phyloP scores from a whole-genome alignment of 2,329 filamentous ascomycete species.

The Phialocephala sp. region DNA sequence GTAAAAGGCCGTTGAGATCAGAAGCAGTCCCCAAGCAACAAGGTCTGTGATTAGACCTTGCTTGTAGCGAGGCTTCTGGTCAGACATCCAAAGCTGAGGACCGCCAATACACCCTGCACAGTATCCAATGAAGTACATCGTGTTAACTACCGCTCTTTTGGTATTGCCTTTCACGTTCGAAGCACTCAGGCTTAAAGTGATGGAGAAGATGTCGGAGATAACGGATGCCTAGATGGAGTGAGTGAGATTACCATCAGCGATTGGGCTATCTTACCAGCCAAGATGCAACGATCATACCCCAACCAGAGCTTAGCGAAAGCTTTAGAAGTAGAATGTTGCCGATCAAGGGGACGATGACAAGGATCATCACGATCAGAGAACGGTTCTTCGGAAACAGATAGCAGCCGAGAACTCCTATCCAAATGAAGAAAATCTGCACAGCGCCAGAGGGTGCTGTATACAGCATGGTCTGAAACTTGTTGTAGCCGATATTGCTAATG shows the following conservation, averaged over 20 bases:
- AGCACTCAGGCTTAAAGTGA: slow-evolving; percentile 51
- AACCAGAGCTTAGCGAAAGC: slow-evolving; percentile 48
- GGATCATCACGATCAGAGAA: slow-evolving; percentile 46
- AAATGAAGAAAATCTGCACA: slow-evolving; percentile 52
- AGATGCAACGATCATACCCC: slow-evolving; percentile 54
- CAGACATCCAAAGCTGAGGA: slow-evolving; percentile 53
- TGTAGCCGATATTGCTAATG: slow-evolving; percentile 53
- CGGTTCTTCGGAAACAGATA: slow-evolving; percentile 48
- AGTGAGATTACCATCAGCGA: not conserved
- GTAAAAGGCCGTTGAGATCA: slow-evolving; percentile 45
- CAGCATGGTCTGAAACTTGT: slow-evolving; percentile 51
- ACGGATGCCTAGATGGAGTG: slow-evolving; percentile 5
- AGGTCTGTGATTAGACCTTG: slow-evolving; percentile 51
- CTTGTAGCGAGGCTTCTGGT: slow-evolving; percentile 41
- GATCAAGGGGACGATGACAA: slow-evolving; percentile 51
- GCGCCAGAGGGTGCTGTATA: slow-evolving; percentile 55
- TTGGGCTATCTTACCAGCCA: slow-evolving; percentile 51
- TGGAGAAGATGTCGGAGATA: slow-evolving; percentile 50
- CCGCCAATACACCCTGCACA: slow-evolving; percentile 52
- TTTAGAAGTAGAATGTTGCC: slow-evolving; percentile 52
- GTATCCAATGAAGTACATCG: slow-evolving; percentile 57
- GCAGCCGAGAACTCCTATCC: slow-evolving; percentile 51
- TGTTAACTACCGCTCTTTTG: slow-evolving; percentile 53
- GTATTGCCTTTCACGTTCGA: slow-evolving; percentile 59
- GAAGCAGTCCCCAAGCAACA: slow-evolving; percentile 50